Conservation (phyloP, 306 rosid genomes). For the Pachyrhizus erosus region DNA sequence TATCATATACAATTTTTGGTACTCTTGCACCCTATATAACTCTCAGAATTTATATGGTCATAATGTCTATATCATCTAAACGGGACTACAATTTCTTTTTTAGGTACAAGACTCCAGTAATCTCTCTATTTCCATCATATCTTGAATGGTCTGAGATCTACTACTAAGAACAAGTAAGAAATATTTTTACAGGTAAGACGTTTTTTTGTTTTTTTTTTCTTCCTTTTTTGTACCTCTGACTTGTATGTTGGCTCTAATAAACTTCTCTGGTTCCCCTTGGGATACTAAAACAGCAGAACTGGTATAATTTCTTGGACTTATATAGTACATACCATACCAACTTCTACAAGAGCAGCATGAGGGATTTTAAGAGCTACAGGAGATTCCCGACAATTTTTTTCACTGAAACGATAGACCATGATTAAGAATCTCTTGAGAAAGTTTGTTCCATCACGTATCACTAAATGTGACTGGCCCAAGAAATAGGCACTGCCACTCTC, state of each 20-base stretch:
- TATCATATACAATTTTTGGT: background rate
- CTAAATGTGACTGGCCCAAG: slow-evolving; percentile 73
- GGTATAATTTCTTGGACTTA: slow-evolving; percentile 28
- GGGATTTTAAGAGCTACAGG: slow-evolving; percentile 75
- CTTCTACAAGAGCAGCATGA: slow-evolving; percentile 89
- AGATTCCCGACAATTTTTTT: slow-evolving; percentile 70
- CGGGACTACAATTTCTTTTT: background rate
- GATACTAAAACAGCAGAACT: background rate
- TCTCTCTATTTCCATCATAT: background rate
- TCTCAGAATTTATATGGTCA: background rate
- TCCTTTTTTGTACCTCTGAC: too few relatives aligned
- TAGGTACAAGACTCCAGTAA: background rate
- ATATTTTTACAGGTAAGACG: too few relatives aligned
- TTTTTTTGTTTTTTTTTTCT: too few relatives aligned
- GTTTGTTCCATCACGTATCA: slow-evolving; percentile 62
- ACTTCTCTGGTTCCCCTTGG: background rate
- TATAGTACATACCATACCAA: slow-evolving; percentile 68
- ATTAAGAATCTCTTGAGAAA: slow-evolving; percentile 66
- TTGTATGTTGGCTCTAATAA: background rate
- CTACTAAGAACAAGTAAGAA: too few relatives aligned
- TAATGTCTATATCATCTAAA: background rate
- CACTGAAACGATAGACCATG: slow-evolving; percentile 60
- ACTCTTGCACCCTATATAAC: background rate
- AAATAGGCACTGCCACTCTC: slow-evolving; percentile 88
- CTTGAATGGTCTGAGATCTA: too few relatives aligned